Percentiles rank a stretch among this genome's conserved stretches.
Evolutionary conservation across 2,329 filamentous ascomycete species (phyloP).

Genomic region (Zasmidium citrigriseum): DNA sequence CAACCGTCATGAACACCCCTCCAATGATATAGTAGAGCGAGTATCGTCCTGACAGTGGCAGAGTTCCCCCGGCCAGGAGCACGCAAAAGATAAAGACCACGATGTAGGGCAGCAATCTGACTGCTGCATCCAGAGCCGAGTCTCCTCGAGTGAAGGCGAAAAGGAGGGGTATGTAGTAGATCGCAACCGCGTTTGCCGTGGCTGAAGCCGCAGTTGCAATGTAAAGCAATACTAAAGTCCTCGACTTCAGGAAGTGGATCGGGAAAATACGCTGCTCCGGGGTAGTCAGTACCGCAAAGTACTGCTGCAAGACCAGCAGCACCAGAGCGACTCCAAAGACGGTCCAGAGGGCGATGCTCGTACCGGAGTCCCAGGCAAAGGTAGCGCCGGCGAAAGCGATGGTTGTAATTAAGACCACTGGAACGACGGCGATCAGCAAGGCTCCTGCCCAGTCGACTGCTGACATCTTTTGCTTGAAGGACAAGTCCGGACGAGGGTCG

Average conservation of each 20-base stretch:
- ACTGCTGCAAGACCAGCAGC: constrained; percentile 51
- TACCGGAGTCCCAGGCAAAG: constrained; percentile 50
- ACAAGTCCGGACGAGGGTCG: constrained; percentile 12
- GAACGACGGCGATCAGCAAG: constrained; percentile 45
- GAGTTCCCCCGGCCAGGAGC: not conserved
- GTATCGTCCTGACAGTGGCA: not conserved
- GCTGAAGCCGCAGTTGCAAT: not conserved
- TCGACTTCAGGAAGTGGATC: not conserved
- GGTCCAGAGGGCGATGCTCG: constrained; percentile 53
- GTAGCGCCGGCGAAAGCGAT: constrained; percentile 54
- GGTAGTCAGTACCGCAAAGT: no score
- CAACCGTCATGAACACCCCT: constrained; percentile 9
- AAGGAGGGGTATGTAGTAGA: constrained; percentile 56
- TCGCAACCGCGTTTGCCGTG: constrained; percentile 20
- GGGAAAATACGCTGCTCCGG: constrained; percentile 38
- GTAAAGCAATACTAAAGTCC: constrained; percentile 1
- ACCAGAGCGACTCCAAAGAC: constrained; percentile 48
- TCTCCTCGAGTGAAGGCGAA: constrained; percentile 55
- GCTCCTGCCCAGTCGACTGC: constrained; percentile 51
- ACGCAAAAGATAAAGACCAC: constrained; percentile 5
- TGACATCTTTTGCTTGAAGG: not conserved
- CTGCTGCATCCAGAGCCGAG: constrained; percentile 41
- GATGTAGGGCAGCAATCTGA: constrained; percentile 42
- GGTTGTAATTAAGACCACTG: constrained; percentile 48
- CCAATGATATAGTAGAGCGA: constrained; percentile 14